A percentile compares a stretch with the other conserved stretches of the same genome.
These are phyloP conservation scores for Citrus reticulata DNA, from an alignment of 345 rosid genomes.

Conservation along the genomic window DNA sequence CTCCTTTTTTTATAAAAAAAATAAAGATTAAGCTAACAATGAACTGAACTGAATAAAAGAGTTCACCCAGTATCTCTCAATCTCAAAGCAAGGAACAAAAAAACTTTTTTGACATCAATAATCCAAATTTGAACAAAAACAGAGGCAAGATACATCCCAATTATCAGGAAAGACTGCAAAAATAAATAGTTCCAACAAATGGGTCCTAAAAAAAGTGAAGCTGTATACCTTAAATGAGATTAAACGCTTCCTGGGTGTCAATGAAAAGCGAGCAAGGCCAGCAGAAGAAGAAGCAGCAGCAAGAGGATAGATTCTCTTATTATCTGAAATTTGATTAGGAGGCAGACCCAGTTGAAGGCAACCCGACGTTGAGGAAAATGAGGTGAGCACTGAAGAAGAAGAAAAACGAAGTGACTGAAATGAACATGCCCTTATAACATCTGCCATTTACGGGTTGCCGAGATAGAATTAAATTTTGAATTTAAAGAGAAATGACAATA, in stretches of 20 bases:
- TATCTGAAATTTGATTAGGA: conserved; percentile 23
- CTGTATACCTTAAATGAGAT: conserved; percentile 44
- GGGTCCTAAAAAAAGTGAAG: background rate
- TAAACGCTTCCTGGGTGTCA: conserved; percentile 31
- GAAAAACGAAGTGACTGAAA: conserved; percentile 41
- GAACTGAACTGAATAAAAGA: background rate
- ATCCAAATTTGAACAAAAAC: background rate
- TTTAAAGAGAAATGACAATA: background rate
- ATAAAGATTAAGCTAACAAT: background rate
- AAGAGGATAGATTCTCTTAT: conserved; percentile 35
- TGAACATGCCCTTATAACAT: conserved; percentile 44
- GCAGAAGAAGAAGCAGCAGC: conserved; percentile 15
- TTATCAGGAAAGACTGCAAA: background rate
- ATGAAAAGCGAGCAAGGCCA: conserved; percentile 23
- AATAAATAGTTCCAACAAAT: conserved; percentile 5
- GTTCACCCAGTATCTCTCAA: background rate
- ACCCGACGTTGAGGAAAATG: conserved; percentile 33
- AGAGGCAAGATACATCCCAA: background rate
- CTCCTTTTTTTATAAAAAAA: background rate
- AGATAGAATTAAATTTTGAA: background rate
- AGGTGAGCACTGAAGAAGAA: conserved; percentile 24
- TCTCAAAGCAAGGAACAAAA: background rate
- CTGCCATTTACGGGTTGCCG: conserved; percentile 50
- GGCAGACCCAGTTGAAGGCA: conserved; percentile 34
- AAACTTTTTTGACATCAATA: no score